A percentile compares a stretch with the other conserved stretches of the same genome.
Evolutionary conservation across 1,284 basidiomycete genomes (phyloP).

Genomic region (Ganoderma sinense): DNA sequence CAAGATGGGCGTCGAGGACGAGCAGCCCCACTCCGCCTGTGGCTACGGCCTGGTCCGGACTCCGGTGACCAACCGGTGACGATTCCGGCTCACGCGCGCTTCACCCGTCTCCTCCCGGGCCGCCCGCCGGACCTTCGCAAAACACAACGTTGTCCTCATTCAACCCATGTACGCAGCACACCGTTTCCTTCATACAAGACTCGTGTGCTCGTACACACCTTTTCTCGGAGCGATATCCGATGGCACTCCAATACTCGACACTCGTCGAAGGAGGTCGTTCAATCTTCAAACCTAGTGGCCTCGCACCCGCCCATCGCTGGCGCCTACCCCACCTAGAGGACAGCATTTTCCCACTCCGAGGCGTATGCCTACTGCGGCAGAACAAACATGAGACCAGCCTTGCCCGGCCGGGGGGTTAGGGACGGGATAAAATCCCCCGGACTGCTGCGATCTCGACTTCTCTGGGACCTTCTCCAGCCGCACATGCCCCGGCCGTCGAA

Average conservation of each 20-base stretch:
- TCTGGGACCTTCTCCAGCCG: not conserved
- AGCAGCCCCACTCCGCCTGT: not conserved
- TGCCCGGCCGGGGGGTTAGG: not conserved
- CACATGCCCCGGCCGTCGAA: slow-evolving; percentile 5
- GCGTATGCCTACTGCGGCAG: not conserved
- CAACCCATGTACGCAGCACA: too few species aligned
- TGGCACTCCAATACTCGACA: not conserved
- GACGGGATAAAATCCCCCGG: not conserved
- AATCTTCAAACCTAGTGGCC: not conserved
- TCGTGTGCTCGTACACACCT: not conserved
- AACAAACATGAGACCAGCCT: not conserved
- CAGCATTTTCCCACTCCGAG: too few species aligned
- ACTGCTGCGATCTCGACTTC: slow-evolving; percentile 22
- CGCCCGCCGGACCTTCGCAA: not conserved
- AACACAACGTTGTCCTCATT: too few species aligned
- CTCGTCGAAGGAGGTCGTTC: not conserved
- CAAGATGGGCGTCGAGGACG: slow-evolving; percentile 26
- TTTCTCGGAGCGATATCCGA: not conserved
- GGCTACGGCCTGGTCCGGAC: not conserved
- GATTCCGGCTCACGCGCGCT: not conserved
- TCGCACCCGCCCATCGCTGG: not conserved
- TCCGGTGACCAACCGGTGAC: too few species aligned
- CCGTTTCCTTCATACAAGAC: too few species aligned
- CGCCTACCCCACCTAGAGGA: not conserved
- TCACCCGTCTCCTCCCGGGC: not conserved